Base-by-base conservation (phyloP, 2,329 filamentous ascomycete species). In the Claviceps fusiformis region DNA sequence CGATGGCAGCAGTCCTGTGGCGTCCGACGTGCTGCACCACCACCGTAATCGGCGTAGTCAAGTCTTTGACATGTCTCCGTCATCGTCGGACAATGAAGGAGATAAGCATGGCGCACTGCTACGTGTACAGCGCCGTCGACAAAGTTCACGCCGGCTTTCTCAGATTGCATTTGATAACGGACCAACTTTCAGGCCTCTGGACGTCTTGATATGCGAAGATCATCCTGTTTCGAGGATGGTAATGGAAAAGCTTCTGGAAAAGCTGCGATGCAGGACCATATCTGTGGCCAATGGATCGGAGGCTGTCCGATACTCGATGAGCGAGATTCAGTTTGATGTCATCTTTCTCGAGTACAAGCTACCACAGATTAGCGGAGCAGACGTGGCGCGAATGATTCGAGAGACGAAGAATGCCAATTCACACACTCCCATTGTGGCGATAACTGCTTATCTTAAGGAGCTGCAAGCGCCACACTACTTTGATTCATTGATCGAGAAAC, bases 321-420 rank as follows among this genome's bases (percentile, higher is more conserved):
- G 92, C 65, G 92, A 97, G 66, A 92, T 98, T 66, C 95, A 97
- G 65, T 98, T 97, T 65, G 93, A 98, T 70, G 89, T 96, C 63
- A 96, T 98, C 67, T 93, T 98, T 76, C 92, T 95, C 70, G 93
- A 98, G 70, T 96, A 90, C 73, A 95, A 92, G 67, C 75, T 98
- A 49, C 92, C 93, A 10, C 89, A 95, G 65, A 90, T 97, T 65
- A 97, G 90, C 63, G 93, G 93, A 29, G 87, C 89, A 13, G 93
- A 98, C 67, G 89, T 98, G 55, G 92, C 93, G 52, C 86, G 93
- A 39, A 98, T 98, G 93, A 90, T 98, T 61, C 85, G 93, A 50
- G 92, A 97, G 67, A 96, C 92, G 1, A 93, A 92, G 73, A 96
- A 96, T 67, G 83, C 89, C 56, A 98, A 98, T 67, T 87, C 88